These are phyloP conservation scores for Candida fluviatilis DNA, from an alignment of 805 yeast genomes.

Conservation along the genomic window DNA sequence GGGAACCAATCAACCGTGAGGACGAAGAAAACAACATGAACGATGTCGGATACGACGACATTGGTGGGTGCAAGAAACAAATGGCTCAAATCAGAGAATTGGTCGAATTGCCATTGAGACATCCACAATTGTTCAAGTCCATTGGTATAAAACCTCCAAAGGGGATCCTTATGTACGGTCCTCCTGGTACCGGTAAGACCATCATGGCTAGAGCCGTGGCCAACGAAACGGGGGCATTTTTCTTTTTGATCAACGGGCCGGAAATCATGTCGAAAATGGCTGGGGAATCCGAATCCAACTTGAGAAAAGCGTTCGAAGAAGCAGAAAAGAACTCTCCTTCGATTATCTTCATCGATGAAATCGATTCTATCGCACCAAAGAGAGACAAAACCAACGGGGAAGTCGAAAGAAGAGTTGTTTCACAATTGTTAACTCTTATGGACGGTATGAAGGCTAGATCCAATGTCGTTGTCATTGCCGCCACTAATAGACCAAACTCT, in stretches of 20 bases:
- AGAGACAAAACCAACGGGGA: conserved; percentile 99
- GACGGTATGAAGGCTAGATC: conserved; percentile 99
- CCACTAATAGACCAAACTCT: conserved; percentile 85
- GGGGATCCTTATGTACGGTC: conserved; percentile 97
- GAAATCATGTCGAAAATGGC: conserved; percentile 99
- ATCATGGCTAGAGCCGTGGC: conserved; percentile 99
- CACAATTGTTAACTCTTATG: conserved; percentile 95
- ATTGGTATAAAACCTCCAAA: conserved; percentile 99
- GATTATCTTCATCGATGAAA: conserved; percentile 96
- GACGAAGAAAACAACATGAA: conserved; percentile 95
- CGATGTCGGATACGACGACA: conserved; percentile 98
- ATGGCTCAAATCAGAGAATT: conserved; percentile 99
- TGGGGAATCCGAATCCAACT: conserved; percentile 96
- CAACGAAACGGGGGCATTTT: conserved; percentile 98
- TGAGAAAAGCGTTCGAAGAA: conserved; percentile 97
- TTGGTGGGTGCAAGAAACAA: conserved; percentile 98
- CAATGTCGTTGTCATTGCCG: conserved; percentile 96
- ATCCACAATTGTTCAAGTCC: conserved; percentile 95
- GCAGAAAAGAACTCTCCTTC: conserved; percentile 99
- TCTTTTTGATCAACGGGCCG: conserved; percentile 97
- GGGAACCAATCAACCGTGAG: conserved; percentile 97
- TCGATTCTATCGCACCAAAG: conserved; percentile 98
- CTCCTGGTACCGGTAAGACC: conserved; percentile 99
- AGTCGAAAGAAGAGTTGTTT: conserved; percentile 98
- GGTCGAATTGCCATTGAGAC: conserved; percentile 97